Evolutionary conservation across 2,329 filamentous ascomycete genomes (phyloP).

Genomic region (Penicillium concentricum): DNA sequence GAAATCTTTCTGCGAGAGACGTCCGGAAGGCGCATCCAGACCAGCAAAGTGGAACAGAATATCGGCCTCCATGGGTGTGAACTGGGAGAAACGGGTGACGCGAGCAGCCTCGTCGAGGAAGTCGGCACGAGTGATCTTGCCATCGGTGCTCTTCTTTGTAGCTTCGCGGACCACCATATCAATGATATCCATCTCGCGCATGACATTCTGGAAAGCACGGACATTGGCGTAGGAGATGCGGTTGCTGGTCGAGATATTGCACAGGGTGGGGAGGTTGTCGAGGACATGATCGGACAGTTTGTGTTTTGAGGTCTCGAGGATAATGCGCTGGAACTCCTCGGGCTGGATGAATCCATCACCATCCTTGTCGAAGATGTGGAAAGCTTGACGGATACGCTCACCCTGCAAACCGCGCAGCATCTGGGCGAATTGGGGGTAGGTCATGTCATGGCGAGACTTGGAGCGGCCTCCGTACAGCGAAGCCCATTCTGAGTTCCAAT

Average conservation of each 20-base stretch:
- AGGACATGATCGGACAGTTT: conserved; percentile 97
- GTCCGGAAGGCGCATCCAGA: conserved; percentile 82
- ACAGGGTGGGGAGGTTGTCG: conserved; percentile 84
- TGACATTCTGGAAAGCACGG: conserved; percentile 95
- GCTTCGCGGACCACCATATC: conserved; percentile 90
- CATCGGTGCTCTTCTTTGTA: conserved; percentile 76
- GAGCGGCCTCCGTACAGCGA: conserved; percentile 88
- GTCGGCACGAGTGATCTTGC: conserved; percentile 89
- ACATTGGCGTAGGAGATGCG: conserved; percentile 98
- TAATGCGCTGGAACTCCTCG: conserved; percentile 94
- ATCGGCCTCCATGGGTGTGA: conserved; percentile 98
- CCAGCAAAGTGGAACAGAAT: conserved; percentile 98
- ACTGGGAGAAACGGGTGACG: conserved; percentile 89
- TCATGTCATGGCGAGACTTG: conserved; percentile 84
- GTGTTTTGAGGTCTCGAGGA: conserved; percentile 85
- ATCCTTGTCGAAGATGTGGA: conserved; percentile 86
- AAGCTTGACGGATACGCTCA: conserved; percentile 92
- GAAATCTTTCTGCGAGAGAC: conserved; percentile 80
- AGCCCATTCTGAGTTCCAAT: conserved; percentile 97
- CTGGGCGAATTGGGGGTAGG: conserved; percentile 95
- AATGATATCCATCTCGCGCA: conserved; percentile 95
- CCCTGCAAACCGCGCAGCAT: conserved; percentile 96
- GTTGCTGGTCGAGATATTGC: conserved; percentile 87
- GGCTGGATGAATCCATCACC: conserved; percentile 93
- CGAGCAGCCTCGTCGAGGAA: conserved; percentile 92